These are phyloP conservation scores for Tanacetum coccineum DNA, from an alignment of 129 eudicot genomes.

Conservation along the genomic window DNA sequence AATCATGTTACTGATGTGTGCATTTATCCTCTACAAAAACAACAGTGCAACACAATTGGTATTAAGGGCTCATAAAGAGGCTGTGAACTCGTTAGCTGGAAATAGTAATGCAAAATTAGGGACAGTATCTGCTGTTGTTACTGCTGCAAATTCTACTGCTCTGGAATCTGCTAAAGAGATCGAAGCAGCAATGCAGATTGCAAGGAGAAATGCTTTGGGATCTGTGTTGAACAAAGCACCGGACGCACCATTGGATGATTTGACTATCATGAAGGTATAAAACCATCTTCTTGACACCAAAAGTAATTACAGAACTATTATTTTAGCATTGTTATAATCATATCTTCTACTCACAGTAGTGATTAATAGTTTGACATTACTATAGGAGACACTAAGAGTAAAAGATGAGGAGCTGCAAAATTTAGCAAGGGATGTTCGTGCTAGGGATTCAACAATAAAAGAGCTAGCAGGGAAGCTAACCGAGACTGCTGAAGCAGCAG, in stretches of 20 bases:
- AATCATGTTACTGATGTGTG: slow-evolving; percentile 2
- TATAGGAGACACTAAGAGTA: slow-evolving; percentile 81
- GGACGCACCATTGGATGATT: slow-evolving; percentile 83
- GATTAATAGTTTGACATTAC: slow-evolving; percentile 6
- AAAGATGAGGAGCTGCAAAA: slow-evolving; percentile 97
- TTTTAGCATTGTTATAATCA: neutral
- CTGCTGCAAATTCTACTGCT: slow-evolving; percentile 96
- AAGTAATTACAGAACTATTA: neutral
- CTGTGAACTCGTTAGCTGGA: slow-evolving; percentile 92
- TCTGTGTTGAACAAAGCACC: slow-evolving; percentile 54
- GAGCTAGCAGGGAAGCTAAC: slow-evolving; percentile 88
- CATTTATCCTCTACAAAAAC: slow-evolving; percentile 2
- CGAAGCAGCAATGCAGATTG: slow-evolving; percentile 92
- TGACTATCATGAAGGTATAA: slow-evolving; percentile 84
- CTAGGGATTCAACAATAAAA: slow-evolving; percentile 84
- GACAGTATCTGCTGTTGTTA: slow-evolving; percentile 88
- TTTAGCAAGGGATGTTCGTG: slow-evolving; percentile 84
- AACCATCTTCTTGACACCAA: neutral
- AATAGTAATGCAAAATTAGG: slow-evolving; percentile 77
- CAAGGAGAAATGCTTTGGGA: slow-evolving; percentile 84
- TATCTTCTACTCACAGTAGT: too few relatives aligned
- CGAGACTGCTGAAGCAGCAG: slow-evolving; percentile 98
- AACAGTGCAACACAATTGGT: slow-evolving; percentile 92
- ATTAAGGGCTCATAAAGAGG: slow-evolving; percentile 93
- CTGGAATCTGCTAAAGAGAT: slow-evolving; percentile 85